Percentiles rank a stretch among this genome's conserved stretches.
Conservation (phyloP, 352 stramenopile genomes). For the Globisporangium mamillatum region DNA sequence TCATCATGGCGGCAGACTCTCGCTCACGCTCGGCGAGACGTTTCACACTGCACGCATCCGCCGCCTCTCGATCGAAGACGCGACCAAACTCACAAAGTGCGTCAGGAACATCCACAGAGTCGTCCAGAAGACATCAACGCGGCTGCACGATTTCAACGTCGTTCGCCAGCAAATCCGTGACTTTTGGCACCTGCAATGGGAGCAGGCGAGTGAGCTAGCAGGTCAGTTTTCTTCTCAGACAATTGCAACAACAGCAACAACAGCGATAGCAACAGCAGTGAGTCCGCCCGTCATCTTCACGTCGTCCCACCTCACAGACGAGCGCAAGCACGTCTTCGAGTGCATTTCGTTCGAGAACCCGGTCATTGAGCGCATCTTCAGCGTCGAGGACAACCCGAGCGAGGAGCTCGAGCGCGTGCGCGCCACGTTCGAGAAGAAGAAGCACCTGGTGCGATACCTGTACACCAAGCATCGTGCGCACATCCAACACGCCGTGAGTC, state of each 20-base stretch:
- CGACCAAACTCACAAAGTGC: constrained; percentile 28
- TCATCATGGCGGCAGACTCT: neutral
- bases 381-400: constrained; percentile 48
- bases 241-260: constrained; percentile 4
- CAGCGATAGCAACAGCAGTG: neutral
- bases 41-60: constrained; percentile 44
- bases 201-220: constrained; percentile 43
- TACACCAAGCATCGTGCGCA: constrained; percentile 46
- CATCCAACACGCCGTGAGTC: constrained; percentile 42
- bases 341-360: constrained; percentile 57
- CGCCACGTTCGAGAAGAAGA: constrained; percentile 46
- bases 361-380: constrained; percentile 53
- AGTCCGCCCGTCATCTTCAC: neutral
- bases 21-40: constrained; percentile 31
- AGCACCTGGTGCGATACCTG: constrained; percentile 48
- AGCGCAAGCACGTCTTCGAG: constrained; percentile 51
- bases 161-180: constrained; percentile 30
- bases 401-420: constrained; percentile 45
- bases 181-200: constrained; percentile 48
- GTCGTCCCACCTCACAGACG: constrained; percentile 21
- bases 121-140: constrained; percentile 28
- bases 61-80: constrained; percentile 27
- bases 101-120: constrained; percentile 33
- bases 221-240: constrained; percentile 28
- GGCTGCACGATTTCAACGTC: constrained; percentile 32